Evolutionary conservation across 805 yeast species (phyloP).

Genomic region (Yamadazyma endophytica): DNA sequence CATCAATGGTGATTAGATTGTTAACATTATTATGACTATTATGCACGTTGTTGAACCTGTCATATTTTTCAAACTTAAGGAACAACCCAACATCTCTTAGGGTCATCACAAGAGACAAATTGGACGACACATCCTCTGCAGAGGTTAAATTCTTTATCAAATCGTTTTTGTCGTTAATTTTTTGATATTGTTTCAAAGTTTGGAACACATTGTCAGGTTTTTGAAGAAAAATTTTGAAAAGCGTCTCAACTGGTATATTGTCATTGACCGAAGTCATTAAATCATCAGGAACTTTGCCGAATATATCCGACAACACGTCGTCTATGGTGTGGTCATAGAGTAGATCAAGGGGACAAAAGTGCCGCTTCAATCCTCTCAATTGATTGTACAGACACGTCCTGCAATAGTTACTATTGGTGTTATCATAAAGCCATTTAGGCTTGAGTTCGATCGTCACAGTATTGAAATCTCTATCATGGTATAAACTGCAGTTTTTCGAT

Average conservation of each 20-base stretch:
- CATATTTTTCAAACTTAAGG: constrained; percentile 32
- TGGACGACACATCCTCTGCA: constrained; percentile 36
- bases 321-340: constrained; percentile 26
- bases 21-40: constrained; percentile 26
- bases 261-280: constrained; percentile 18
- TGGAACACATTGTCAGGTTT: constrained; percentile 28
- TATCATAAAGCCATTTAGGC: constrained; percentile 58
- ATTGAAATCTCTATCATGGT: constrained; percentile 9
- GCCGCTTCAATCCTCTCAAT: constrained; percentile 24
- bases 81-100: constrained; percentile 55
- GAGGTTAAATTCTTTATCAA: constrained; percentile 25
- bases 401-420: constrained; percentile 42
- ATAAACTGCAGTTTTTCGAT: constrained; percentile 35
- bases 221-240: constrained; percentile 30
- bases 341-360: constrained; percentile 48
- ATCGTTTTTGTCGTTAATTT: constrained; percentile 28
- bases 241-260: constrained; percentile 28
- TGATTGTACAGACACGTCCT: constrained; percentile 54
- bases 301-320: constrained; percentile 31
- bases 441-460: constrained; percentile 45
- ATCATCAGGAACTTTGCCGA: constrained; percentile 17
- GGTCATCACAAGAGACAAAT: constrained; percentile 45
- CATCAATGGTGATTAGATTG: constrained; percentile 20
- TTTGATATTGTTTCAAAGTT: constrained; percentile 30
- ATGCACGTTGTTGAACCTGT: constrained; percentile 22